phyloP scores from a whole-genome alignment of 306 rosid species.

The Hippophae tibetana region DNA sequence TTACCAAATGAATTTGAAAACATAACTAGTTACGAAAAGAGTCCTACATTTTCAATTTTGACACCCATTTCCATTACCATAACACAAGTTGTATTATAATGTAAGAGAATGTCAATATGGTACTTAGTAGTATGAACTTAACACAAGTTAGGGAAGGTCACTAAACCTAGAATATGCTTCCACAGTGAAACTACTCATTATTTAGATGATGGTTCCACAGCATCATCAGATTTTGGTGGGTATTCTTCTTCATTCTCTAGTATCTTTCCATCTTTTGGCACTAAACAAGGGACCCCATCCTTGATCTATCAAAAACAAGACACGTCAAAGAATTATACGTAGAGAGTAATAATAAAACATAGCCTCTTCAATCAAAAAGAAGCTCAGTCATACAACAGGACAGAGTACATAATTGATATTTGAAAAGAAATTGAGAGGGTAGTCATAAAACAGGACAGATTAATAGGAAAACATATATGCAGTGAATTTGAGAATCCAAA shows the following conservation, averaged over 20 bases:
- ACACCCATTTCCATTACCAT: too few relatives aligned
- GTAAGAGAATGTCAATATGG: neutral
- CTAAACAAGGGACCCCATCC: slow-evolving; percentile 74
- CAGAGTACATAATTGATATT: too few relatives aligned
- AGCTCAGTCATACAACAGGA: neutral
- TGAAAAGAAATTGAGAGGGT: too few relatives aligned
- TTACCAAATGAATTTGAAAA: too few relatives aligned
- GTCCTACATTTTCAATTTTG: too few relatives aligned
- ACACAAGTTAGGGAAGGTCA: slow-evolving; percentile 2
- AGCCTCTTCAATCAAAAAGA: neutral
- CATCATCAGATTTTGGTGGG: slow-evolving; percentile 23
- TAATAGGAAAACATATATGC: too few relatives aligned
- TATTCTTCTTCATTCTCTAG: slow-evolving; percentile 36
- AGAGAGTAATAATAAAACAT: neutral
- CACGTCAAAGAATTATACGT: slow-evolving; percentile 8
- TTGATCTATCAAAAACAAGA: slow-evolving; percentile 38
- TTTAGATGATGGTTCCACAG: slow-evolving; percentile 18
- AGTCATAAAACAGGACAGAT: too few relatives aligned
- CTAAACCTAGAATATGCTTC: slow-evolving; percentile 18
- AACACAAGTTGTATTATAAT: too few relatives aligned
- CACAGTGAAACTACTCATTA: slow-evolving; percentile 13
- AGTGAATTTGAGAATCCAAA: too few relatives aligned
- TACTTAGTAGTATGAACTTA: neutral
- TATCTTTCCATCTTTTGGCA: slow-evolving; percentile 71
- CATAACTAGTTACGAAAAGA: too few relatives aligned